Evolutionary conservation across 768 basidiomycete species (phyloP), one percentile per base, ranked within the genome.

Genomic region (Termitomyces eurrhizus): DNA sequence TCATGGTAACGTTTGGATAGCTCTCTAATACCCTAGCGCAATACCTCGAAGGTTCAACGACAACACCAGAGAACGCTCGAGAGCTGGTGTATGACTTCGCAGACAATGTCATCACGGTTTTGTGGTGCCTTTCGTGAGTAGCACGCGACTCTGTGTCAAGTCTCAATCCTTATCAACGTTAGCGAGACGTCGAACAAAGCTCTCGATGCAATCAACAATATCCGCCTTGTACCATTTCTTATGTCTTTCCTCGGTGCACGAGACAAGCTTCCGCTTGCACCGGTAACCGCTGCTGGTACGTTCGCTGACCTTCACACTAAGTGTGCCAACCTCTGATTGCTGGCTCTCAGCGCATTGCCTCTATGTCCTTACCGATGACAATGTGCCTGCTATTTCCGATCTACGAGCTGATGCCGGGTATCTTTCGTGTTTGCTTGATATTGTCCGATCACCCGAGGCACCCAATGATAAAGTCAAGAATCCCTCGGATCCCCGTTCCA

Each of bases 51-150:
- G 75, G 78, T 39, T 78, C 85, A n/a, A 82, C 82, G 77, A 73
- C 75, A n/a, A 77, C 88, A 21, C 79, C 90, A 3, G 86, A 91
- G 72, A 85, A 82, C 69, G 80, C 85, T 0, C 84, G 87, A 68
- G 88, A 85, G 72, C 78, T 93, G 29, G 86, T 95, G 2, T 92
- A 91, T 66, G 87, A 92, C 66, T 87, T 96, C 65, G 86, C 95
- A 2, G 95, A 97, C 65, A 97, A 94, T 71, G 86, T 95, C 42
- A 91, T 97, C 65, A 95, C 95, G 6, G 85, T 90, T 16, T 72
- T 98, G 29, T 97, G 95, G 95, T 95, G 94, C 74, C 80, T 98
- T 64, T 93, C 93, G 89, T 96, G 79, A 84, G 92, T 86, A 18
- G 12, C 1, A 55, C 50, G 48, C 37, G 48, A 52, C 32, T 16